Base-by-base conservation (phyloP, 306 rosid species). In the Vigna radiata region DNA sequence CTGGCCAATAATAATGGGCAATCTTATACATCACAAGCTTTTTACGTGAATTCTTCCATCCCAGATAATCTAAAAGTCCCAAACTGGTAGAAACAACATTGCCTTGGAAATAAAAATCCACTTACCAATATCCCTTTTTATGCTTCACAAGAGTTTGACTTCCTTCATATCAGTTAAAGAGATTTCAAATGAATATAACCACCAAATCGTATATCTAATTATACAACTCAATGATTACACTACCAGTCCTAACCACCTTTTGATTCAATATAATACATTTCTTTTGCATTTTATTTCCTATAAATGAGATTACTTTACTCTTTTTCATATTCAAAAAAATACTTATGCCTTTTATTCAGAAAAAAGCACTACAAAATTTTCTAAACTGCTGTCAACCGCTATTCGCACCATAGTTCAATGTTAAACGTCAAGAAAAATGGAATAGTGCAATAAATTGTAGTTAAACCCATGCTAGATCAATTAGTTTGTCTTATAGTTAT, bases 61-160 rank as follows among this genome's bases (percentile, higher is more conserved):
- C 33, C 62, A 64, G 25, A 70, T 27, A 76, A 29, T 70, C 68
- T 29, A 3, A 63, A 70, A 33, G 15, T 17, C 21, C 68, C 68
- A 63, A 62, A 76, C 31, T 36, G 17, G 39, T 21, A 43, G 12
- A 76, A 64, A 52, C 52, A 37, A 39, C 25, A 49, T 25, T 25
- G 23, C 23, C 48, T 68, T 18, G 25, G 50, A 69, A 52, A 68
- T 68, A 17, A 58, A 39, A 69, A 13, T 39, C 48, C 47, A 39
- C 44, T 59, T 48, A 47, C 61, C 68, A 60, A 69, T 21, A 56
- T 41, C 67, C 39, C 4, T 18, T 63, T 52, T 41, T 44, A 46
- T 19, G 67, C 53, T 67, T 73, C 29, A 50, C 56, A 49, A 11
- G 4, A 68, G 68, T 68, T 68, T 48, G 69, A 61, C 55, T 19